These are phyloP conservation scores for Phanerodontia chrysosporium DNA, from an alignment of 768 basidiomycete genomes.

Conservation along the genomic window DNA sequence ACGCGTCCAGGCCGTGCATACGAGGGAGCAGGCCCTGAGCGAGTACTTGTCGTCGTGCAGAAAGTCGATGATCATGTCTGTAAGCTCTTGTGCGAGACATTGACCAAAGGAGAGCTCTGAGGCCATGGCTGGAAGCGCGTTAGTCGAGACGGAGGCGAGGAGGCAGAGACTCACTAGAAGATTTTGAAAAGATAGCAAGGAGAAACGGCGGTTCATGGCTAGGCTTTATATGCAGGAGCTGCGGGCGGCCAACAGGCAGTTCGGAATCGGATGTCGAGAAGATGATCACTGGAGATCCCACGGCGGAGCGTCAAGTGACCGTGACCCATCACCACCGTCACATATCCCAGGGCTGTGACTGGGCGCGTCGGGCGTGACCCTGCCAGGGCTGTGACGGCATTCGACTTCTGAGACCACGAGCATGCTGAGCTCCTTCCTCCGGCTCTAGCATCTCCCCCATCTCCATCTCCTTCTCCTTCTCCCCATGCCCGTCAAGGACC, in stretches of 20 bases:
- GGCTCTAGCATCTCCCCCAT: not conserved
- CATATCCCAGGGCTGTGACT: not conserved
- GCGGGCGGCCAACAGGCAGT: not conserved
- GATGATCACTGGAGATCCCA: not conserved
- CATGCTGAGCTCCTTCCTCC: not conserved
- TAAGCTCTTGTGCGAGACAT: slow-evolving; percentile 19
- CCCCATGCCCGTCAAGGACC: slow-evolving; percentile 27
- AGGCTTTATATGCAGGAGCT: not conserved
- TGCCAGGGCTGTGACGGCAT: not conserved
- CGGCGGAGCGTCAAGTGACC: not conserved
- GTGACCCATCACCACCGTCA: not conserved
- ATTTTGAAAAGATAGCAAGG: not conserved
- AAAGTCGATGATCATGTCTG: slow-evolving; percentile 21
- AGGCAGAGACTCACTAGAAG: not conserved
- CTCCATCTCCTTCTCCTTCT: not conserved
- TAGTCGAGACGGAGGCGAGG: not conserved
- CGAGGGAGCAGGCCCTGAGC: slow-evolving; percentile 16
- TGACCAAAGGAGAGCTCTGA: not conserved
- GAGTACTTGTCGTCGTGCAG: slow-evolving; percentile 16
- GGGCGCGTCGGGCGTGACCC: not conserved
- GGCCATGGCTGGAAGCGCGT: not conserved
- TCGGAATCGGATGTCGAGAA: not conserved
- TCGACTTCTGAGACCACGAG: not conserved
- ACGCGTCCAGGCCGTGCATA: slow-evolving; percentile 14
- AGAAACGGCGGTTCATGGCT: not conserved